Conservation (phyloP, 108 stramenopile species). For the Cyclotella atomus region DNA sequence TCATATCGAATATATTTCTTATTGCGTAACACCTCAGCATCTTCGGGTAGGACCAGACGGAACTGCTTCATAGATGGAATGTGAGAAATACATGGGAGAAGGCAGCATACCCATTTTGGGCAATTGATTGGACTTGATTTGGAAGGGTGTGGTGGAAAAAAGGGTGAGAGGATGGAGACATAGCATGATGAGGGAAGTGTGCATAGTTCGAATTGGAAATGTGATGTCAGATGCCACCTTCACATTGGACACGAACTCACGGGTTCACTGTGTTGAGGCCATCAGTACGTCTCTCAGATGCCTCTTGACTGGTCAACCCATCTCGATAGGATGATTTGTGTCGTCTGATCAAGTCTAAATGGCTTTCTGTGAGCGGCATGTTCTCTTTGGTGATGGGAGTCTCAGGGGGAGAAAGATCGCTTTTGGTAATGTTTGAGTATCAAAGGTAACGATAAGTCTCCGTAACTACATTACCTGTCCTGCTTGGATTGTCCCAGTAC, state of each 20-base stretch:
- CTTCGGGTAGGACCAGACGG: constrained; percentile 71
- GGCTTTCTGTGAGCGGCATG: constrained; percentile 4
- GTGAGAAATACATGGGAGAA: constrained; percentile 85
- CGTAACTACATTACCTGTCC: no score
- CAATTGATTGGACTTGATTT: constrained; percentile 68
- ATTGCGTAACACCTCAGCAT: constrained; percentile 83
- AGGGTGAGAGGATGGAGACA: no score
- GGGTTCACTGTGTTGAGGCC: constrained; percentile 9
- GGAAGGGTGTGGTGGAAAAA: no score
- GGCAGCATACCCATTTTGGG: constrained; percentile 81
- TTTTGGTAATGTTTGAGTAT: background rate
- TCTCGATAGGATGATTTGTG: constrained; percentile 18
- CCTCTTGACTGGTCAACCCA: constrained; percentile 3
- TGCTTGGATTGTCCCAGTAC: no score
- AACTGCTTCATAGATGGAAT: constrained; percentile 83
- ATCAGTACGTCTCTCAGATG: constrained; percentile 3
- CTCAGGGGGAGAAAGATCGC: background rate
- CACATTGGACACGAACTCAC: background rate
- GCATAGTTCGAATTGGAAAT: no score
- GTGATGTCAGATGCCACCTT: no score
- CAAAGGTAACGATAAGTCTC: background rate
- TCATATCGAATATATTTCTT: constrained; percentile 86
- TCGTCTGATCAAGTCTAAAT: background rate
- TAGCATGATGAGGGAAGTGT: background rate
- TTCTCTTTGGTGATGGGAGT: constrained; percentile 57